Evolutionary conservation across 352 stramenopile genomes (phyloP), one percentile per base, ranked within the genome.

Genomic region (Elongisporangium undulatum): DNA sequence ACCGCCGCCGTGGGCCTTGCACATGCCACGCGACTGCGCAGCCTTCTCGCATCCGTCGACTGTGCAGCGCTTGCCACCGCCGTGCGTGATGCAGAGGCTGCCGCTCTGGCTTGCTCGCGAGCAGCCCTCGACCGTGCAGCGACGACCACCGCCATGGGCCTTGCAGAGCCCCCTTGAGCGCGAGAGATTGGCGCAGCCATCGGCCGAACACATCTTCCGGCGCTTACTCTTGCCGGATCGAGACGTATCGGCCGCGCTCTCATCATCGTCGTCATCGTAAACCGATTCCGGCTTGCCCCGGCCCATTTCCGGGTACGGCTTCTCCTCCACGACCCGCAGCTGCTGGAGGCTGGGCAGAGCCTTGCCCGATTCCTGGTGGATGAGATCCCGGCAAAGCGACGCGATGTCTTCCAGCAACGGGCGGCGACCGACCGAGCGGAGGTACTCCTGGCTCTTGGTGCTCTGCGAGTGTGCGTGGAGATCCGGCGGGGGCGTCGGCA

Each of bases 51-150:
- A 94, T 4, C 85, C 82, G 2, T 91, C 79, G 13, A 94, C 79
- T 0, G 82, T 92, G 58, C 85, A 94, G 48, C 85, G 85, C 69
- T 94, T 94, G 59, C 85, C 85, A 51, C 85, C 85, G 54, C 85
- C 85, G 55, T 94, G 85, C 20, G 80, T 91, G 62, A 94, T 94
- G 49, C 85, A 94, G 24, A 94, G 58, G 51, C 79, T 92, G 19
- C 85, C 83, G 51, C 85, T 92, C 63, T 94, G 85, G 51, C 81
- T 92, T 26, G 82, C 81, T 29, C 82, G 80, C 38, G 79, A 80
- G 63, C 87, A 96, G 19, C 82, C 82, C 2, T 94, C 82, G 1
- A 94, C 82, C 22, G 76, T 91, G 72, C 85, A 94, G 23, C 85
- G 77, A 1, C 85, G 70, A 8, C 84, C 84, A 53, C 83, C 83